Conservation (phyloP, 352 stramenopile species). For the Discostella stelligera region DNA sequence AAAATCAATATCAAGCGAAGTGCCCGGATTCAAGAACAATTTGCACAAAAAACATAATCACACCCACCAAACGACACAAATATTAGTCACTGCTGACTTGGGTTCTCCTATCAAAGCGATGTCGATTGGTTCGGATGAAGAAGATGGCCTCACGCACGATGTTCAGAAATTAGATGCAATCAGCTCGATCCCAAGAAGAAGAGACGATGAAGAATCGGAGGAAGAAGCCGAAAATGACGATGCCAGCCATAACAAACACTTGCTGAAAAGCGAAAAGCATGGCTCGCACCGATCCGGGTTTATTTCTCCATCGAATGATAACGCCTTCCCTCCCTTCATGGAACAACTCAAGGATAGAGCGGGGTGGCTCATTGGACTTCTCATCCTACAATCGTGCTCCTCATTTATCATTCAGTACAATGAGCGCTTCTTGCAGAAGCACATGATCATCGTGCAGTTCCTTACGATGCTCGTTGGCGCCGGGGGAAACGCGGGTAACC, state of each 20-base stretch:
- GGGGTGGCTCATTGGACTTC: slow-evolving; percentile 75
- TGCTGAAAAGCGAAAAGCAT: slow-evolving; percentile 4
- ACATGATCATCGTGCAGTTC: slow-evolving; percentile 77
- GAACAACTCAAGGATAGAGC: slow-evolving; percentile 57
- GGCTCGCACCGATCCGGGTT: neutral
- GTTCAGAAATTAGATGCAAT: neutral
- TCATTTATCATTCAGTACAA: slow-evolving; percentile 78
- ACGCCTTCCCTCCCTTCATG: slow-evolving; percentile 11
- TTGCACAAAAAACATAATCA: neutral
- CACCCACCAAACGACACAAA: neutral
- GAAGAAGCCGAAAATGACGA: slow-evolving; percentile 23
- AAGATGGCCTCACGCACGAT: slow-evolving; percentile 3
- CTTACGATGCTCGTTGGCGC: slow-evolving; percentile 81
- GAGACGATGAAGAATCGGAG: slow-evolving; percentile 9
- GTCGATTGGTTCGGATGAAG: slow-evolving; percentile 10
- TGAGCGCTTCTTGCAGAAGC: slow-evolving; percentile 66
- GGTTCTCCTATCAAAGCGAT: neutral
- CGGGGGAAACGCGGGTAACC: slow-evolving; percentile 81
- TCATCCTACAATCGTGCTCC: slow-evolving; percentile 73
- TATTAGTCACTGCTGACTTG: neutral
- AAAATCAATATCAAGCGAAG: neutral
- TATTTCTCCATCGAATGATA: neutral
- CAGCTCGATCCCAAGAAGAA: neutral
- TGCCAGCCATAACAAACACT: slow-evolving; percentile 43
- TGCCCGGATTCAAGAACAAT: neutral